A percentile compares a stretch with the other conserved stretches of the same genome.
phyloP scores from a whole-genome alignment of 1,139 yeast species.

The Sugiyamaella grinbergsii region DNA sequence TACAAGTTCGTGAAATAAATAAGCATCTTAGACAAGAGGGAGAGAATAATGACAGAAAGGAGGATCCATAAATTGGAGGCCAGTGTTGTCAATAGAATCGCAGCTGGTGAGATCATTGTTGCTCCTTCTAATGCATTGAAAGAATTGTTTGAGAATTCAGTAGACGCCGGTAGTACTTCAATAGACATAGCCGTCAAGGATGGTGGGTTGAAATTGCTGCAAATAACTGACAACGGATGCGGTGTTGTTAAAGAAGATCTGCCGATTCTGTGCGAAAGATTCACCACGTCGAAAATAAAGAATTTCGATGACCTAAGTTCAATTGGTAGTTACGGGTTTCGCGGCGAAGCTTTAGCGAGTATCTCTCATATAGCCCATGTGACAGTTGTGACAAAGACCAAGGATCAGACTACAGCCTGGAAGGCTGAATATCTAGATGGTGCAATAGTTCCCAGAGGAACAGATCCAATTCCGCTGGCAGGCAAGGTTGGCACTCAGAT shows the following conservation, averaged over 20 bases:
- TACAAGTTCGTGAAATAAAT: neutral
- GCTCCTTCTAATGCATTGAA: slow-evolving; percentile 87
- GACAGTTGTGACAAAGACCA: slow-evolving; percentile 75
- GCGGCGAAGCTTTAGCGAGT: slow-evolving; percentile 81
- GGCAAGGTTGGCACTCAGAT: slow-evolving; percentile 88
- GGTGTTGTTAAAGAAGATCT: slow-evolving; percentile 67
- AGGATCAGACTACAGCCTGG: slow-evolving; percentile 64
- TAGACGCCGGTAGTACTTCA: slow-evolving; percentile 71
- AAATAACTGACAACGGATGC: slow-evolving; percentile 72
- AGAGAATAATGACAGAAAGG: slow-evolving; percentile 6
- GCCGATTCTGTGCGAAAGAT: slow-evolving; percentile 59
- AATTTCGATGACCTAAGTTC: slow-evolving; percentile 54
- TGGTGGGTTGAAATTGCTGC: slow-evolving; percentile 62
- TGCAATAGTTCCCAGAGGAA: slow-evolving; percentile 43
- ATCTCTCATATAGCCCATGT: slow-evolving; percentile 65
- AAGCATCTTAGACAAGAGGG: neutral
- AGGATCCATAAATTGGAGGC: slow-evolving; percentile 51
- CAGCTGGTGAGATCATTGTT: slow-evolving; percentile 95
- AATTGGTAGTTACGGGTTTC: slow-evolving; percentile 67
- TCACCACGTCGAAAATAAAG: slow-evolving; percentile 70
- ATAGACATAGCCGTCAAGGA: slow-evolving; percentile 67
- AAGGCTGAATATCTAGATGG: slow-evolving; percentile 67
- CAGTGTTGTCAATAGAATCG: slow-evolving; percentile 81
- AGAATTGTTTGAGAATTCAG: slow-evolving; percentile 76
- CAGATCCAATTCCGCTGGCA: slow-evolving; percentile 73